Base-by-base conservation (phyloP, 495 filamentous ascomycete genomes). In the Aspergillus ellipticus region DNA sequence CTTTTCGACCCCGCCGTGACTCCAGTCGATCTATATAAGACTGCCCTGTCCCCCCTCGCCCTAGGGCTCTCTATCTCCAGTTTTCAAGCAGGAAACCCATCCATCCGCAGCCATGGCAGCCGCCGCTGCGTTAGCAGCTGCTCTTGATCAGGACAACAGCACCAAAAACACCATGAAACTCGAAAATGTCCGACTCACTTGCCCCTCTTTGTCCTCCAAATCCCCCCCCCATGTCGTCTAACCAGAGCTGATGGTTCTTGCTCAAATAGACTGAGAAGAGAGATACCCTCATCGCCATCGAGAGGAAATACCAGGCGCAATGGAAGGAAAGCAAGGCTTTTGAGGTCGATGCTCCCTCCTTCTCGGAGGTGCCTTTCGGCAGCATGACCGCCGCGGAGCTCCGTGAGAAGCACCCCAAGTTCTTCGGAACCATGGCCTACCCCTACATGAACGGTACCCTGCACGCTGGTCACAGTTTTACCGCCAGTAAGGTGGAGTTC, bases 371-470 rank as follows among this genome's bases (percentile, higher is more conserved):
- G 35, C 89, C 92, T 42, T 79, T 84, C 35, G 80, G 85, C 51
- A 79, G 85, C 51, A 85, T 89, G 59, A 75, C 86, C 37, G 71
- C 88, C 42, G 82, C 79, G 19, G 86, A 90, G 58, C 79, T 96
- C 58, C 89, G 89, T 65, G 78, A 85, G 61, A 86, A 87, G 69
- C 74, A 86, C 68, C 93, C 93, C 62, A 97, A 97, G 77, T 96
- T 88, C 76, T 92, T 95, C 62, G 92, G 87, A 54, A 92, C 87
- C 37, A 93, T 97, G 79, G 92, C 92, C 43, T 98, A 92, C 63
- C 92, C 90, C 28, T 96, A 97, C 71, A 96, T 96, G 88, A 97
- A 97, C 73, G 93, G 93, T 53, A 92, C 86, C 58, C 80, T 96
- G 28, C 93, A 97, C 64, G 90, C 88, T 13, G 93, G 93, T 47